Base-by-base conservation (phyloP, 2,329 filamentous ascomycete species). In the Tolypocladium amazonense region DNA sequence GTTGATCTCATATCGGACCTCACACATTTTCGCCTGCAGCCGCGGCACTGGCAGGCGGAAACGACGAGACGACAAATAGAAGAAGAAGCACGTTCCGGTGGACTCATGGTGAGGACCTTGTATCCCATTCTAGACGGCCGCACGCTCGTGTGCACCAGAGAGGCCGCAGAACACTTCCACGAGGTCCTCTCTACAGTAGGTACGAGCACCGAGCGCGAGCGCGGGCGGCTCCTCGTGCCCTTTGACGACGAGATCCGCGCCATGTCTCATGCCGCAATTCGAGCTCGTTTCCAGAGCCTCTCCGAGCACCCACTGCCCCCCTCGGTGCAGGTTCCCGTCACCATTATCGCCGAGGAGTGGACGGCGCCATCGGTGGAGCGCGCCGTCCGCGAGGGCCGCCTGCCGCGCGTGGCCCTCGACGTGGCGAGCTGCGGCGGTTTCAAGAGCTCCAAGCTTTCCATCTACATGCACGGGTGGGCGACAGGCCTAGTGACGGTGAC, bases 1-100 rank as follows among this genome's bases (percentile, higher is more conserved):
- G 71, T 77, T 47, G 72, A 75, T 50, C 67, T 77, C 35, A 69
- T 74, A 39, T 76, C 75, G 1, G 75, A 77, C 57, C 67, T 76
- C 15, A 76, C 74, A 0, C 75, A 77, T 45, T 60, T 66, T 11
- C 58, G 62, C 3, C 71, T 76, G 7, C 62, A 69, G 23, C 68
- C 71, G 0, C 65, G 72, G 58, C 65, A 68, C 4, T 75, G 72
- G 69, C 72, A 75, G 53, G 68, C 67, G 3, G 62, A 60, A 15
- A 70, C 69, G 3, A 75, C 73, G 6, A 63, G 67, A 4, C 61
- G 64, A 1, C 72, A 74, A 56, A 75, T 75, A 56, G 68, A 72
- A 7, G 70, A 75, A 57, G 71, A 75, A 60, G 70, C 68, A 18
- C 55, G 56, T 8, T 60, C 67, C 1, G 69, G 64, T 2, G 70